Evolutionary conservation across 352 stramenopile species (phyloP).

Genomic region (Globisporangium sylvaticum): DNA sequence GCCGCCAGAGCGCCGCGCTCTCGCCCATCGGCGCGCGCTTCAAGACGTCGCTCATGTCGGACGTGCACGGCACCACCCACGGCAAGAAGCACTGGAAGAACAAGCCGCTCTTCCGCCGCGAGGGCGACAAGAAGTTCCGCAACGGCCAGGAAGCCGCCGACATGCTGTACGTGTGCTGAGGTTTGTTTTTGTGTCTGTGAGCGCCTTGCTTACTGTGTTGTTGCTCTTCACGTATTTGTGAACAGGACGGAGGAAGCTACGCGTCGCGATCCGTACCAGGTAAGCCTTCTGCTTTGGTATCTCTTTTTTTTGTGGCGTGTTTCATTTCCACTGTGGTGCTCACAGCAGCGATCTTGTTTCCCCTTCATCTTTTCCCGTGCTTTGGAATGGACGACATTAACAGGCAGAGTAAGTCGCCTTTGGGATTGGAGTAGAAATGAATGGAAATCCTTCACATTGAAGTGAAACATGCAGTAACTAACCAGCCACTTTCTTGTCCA

Average conservation of each 20-base stretch:
- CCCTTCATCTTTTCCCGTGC: neutral
- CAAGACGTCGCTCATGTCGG: conserved; percentile 76
- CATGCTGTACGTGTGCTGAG: conserved; percentile 81
- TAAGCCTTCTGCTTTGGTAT: neutral
- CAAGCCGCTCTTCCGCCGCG: conserved; percentile 95
- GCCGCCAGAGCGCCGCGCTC: conserved; percentile 15
- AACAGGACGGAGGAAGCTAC: conserved; percentile 60
- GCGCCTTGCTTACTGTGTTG: neutral
- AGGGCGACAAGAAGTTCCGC: conserved; percentile 95
- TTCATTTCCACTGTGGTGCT: neutral
- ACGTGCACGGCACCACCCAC: conserved; percentile 85
- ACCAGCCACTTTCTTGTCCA: neutral
- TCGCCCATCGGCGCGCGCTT: conserved; percentile 23
- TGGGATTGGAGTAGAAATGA: neutral
- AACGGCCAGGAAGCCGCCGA: conserved; percentile 94
- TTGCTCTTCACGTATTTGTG: neutral
- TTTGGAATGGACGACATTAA: neutral
- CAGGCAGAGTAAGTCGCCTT: conserved; percentile 10
- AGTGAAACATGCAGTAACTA: neutral
- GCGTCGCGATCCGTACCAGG: conserved; percentile 75
- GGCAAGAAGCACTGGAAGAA: conserved; percentile 94
- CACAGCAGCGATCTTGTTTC: conserved; percentile 1
- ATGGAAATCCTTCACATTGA: neutral
- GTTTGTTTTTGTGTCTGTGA: too few relatives aligned
- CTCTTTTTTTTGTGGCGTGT: neutral